Conservation (phyloP, 805 yeast species). For the Brettanomyces bruxellensis region DNA sequence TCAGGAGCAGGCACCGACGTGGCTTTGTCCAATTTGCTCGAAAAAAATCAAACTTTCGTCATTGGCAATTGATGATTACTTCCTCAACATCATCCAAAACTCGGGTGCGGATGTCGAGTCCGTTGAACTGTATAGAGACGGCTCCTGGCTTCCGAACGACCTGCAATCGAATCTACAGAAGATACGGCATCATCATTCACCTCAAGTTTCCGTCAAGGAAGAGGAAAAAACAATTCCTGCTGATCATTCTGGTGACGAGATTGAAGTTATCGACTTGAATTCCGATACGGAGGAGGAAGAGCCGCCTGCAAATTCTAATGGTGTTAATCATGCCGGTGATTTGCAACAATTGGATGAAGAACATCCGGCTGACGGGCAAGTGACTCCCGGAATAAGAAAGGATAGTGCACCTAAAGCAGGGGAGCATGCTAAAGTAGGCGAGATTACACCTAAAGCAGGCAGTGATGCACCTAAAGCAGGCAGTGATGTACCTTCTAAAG, state of each 20-base stretch:
- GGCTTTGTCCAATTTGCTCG: constrained; percentile 85
- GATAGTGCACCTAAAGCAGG: no score
- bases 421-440: no score
- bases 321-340: no score
- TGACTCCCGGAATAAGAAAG: no score
- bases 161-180: constrained; percentile 1
- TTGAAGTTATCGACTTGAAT: constrained; percentile 3
- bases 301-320: no score
- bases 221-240: background rate
- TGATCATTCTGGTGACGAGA: background rate
- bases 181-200: background rate
- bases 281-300: constrained; percentile 3
- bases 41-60: constrained; percentile 41
- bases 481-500: no score
- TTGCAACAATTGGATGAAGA: no score
- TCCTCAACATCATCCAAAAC: constrained; percentile 46
- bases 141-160: constrained; percentile 49
- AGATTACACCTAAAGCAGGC: no score
- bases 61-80: constrained; percentile 67
- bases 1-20: constrained; percentile 72
- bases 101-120: constrained; percentile 52
- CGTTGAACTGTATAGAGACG: constrained; percentile 62
- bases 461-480: no score
- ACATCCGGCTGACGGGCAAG: no score
- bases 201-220: background rate